phyloP scores from a whole-genome alignment of 1,139 yeast species.

The Dujonia santamariae region DNA sequence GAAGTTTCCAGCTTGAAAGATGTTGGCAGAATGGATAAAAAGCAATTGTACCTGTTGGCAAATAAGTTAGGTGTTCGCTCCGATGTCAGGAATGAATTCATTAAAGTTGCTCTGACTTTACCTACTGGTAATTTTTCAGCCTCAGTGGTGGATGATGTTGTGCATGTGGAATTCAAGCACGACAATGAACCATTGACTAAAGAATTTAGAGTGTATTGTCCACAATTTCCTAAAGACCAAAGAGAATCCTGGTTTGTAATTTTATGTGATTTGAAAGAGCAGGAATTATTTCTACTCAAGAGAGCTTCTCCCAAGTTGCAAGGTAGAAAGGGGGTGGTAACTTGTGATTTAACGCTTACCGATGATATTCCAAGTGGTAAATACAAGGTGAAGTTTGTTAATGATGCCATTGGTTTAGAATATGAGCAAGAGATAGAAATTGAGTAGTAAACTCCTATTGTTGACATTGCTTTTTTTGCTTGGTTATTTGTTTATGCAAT shows the following conservation, averaged over 20 bases:
- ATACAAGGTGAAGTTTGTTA: constrained; percentile 49
- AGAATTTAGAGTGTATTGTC: constrained; percentile 69
- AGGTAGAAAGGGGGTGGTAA: constrained; percentile 42
- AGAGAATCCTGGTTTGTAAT: constrained; percentile 92
- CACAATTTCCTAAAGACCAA: constrained; percentile 85
- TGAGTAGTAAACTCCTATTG: constrained; percentile 4
- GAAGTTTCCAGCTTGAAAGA: constrained; percentile 3
- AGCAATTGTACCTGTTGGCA: constrained; percentile 4
- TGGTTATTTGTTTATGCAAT: background rate
- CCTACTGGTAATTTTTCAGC: constrained; percentile 42
- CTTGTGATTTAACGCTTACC: constrained; percentile 48
- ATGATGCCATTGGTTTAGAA: constrained; percentile 62
- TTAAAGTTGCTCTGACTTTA: constrained; percentile 41
- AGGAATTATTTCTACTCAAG: constrained; percentile 58
- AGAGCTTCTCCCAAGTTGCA: constrained; percentile 59
- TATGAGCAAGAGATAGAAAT: constrained; percentile 21
- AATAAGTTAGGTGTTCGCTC: constrained; percentile 15
- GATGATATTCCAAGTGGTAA: constrained; percentile 44
- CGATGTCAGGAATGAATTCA: constrained; percentile 34
- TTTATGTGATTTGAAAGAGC: constrained; percentile 42
- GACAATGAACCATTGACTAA: constrained; percentile 50
- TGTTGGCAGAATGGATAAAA: constrained; percentile 5
- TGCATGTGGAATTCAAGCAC: constrained; percentile 52
- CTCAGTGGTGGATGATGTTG: constrained; percentile 12
- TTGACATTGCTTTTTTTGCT: background rate